These are phyloP conservation scores for Claviceps cyperi DNA, from an alignment of 2,329 filamentous ascomycete genomes.

Conservation along the genomic window DNA sequence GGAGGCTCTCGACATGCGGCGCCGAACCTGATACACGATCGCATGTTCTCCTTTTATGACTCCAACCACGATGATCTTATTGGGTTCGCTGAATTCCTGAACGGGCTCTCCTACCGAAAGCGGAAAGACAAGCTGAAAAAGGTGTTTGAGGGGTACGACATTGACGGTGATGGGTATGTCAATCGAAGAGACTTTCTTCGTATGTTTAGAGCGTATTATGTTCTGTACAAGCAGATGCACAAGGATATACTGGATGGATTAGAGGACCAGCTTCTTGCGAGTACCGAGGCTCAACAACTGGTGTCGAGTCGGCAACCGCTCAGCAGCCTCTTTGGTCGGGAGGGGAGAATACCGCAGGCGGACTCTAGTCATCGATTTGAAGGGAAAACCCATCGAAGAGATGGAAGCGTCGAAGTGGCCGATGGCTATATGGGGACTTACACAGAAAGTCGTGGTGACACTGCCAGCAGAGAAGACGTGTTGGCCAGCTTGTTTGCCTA, in stretches of 20 bases:
- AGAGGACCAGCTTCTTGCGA: constrained; percentile 64
- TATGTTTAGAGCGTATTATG: constrained; percentile 86
- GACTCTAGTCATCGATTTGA: constrained; percentile 43
- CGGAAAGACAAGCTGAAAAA: constrained; percentile 54
- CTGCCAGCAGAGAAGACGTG: constrained; percentile 44
- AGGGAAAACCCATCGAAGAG: constrained; percentile 48
- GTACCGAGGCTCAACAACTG: constrained; percentile 61
- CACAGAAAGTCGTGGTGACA: constrained; percentile 45
- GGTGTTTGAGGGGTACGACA: constrained; percentile 81
- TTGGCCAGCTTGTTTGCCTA: constrained; percentile 38
- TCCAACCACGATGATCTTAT: constrained; percentile 79
- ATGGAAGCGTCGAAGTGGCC: constrained; percentile 50
- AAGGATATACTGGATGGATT: constrained; percentile 66
- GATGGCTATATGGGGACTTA: constrained; percentile 44
- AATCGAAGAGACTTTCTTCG: constrained; percentile 76
- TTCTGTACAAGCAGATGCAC: constrained; percentile 79
- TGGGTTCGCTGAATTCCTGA: constrained; percentile 81
- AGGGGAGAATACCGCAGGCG: constrained; percentile 50
- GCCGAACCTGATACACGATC: constrained; percentile 85
- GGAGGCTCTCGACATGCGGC: constrained; percentile 62
- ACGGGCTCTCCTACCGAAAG: constrained; percentile 59
- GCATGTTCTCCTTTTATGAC: constrained; percentile 95
- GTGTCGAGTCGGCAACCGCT: constrained; percentile 62
- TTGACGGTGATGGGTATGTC: constrained; percentile 77
- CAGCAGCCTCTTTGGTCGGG: constrained; percentile 59